These are phyloP conservation scores for Fusarium compactum DNA, from an alignment of 2,329 filamentous ascomycete species.

Conservation along the genomic window DNA sequence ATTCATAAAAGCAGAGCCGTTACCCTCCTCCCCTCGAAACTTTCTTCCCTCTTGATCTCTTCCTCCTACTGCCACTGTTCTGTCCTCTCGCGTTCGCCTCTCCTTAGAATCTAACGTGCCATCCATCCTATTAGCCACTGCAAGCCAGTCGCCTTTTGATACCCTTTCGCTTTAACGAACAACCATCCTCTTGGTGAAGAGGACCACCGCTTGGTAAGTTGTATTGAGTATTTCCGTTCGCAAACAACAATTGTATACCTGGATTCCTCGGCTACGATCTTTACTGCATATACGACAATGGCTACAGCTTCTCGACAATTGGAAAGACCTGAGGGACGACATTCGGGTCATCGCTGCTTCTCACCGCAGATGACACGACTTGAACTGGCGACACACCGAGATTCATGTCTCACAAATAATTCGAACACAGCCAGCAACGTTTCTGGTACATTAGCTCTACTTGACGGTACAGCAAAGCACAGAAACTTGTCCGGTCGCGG, in stretches of 20 bases:
- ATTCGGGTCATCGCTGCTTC: slow-evolving; percentile 15
- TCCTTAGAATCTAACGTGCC: slow-evolving; percentile 37
- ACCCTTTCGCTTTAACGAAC: slow-evolving; percentile 31
- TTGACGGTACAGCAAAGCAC: neutral
- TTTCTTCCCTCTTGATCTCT: slow-evolving; percentile 23
- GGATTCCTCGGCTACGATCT: neutral
- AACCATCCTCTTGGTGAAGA: slow-evolving; percentile 36
- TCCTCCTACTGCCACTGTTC: slow-evolving; percentile 34
- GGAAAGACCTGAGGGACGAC: neutral
- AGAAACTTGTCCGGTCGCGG: slow-evolving; percentile 24
- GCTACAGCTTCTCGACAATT: slow-evolving; percentile 5
- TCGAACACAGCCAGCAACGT: slow-evolving; percentile 5
- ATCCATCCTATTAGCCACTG: slow-evolving; percentile 33
- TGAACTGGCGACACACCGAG: slow-evolving; percentile 17
- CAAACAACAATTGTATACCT: slow-evolving; percentile 2
- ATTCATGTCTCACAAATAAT: slow-evolving; percentile 25
- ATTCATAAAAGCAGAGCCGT: slow-evolving; percentile 45
- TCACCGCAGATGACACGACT: slow-evolving; percentile 1
- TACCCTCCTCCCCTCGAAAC: slow-evolving; percentile 37
- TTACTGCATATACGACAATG: slow-evolving; percentile 1
- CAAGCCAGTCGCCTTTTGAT: slow-evolving; percentile 48
- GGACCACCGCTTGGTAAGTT: slow-evolving; percentile 47
- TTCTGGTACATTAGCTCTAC: slow-evolving; percentile 11
- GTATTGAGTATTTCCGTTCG: slow-evolving; percentile 11
- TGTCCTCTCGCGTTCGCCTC: slow-evolving; percentile 46